Base-by-base conservation (phyloP, 768 basidiomycete genomes). In the Steccherinum ochraceum region DNA sequence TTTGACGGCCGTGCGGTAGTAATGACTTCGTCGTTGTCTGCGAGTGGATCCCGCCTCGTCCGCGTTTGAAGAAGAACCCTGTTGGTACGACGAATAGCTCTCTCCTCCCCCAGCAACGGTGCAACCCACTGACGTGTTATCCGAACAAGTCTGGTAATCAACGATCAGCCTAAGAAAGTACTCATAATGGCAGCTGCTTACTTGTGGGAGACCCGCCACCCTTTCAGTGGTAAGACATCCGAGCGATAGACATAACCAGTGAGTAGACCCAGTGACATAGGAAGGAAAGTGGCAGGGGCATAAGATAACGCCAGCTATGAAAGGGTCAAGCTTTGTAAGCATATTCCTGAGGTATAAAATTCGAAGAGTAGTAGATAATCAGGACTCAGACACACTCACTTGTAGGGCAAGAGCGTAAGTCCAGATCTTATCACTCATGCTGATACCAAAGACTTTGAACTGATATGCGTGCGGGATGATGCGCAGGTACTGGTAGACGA, bases 171-270 rank as follows among this genome's bases (percentile, higher is more conserved):
- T 13, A 12, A 21, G 39, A 18, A 24, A n/a, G 21, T 11, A 12
- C 12, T 5, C 13, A 41, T 20, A 2, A 24, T 19, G 12, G 18
- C 41, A 21, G 25, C 24, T 12, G 27, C 48, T 19, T 21, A 61
- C 63, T 52, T 53, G 12, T 59, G 75, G 0, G 93, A 80, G 23
- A 95, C 66, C 21, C 93, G 82, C 72, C 90, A 94, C 2, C 77
- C 67, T 60, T 93, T 93, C 46, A 93, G 74, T 49, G 80, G 81
- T 16, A 88, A 76, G 13, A 92, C 61, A 62, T 93, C 91, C 5
- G 91, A 86, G 35, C 91, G 85, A 64, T 94, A 95, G 27, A 91
- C 69, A 58, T 84, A 80, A 1, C 93, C 91, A 4, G 79, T 69
- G 7, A 86, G 55, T 5, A 92, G 53, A 20, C 93, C 93, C 26